Base-by-base conservation (phyloP, 2,329 filamentous ascomycete genomes). In the Colletotrichum horii region DNA sequence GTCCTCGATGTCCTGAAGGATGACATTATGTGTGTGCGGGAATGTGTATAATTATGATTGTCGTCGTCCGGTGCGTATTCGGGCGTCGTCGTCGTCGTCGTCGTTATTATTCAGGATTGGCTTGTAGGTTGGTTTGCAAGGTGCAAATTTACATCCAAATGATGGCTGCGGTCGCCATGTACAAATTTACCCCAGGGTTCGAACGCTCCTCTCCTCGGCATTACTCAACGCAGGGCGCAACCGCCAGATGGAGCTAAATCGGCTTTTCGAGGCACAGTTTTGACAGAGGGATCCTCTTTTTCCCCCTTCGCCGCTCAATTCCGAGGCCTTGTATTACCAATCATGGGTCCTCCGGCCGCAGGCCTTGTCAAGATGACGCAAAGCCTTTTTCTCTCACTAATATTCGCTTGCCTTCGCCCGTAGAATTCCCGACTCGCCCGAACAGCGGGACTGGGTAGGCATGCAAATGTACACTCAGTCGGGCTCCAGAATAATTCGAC, bases 271-370 rank as follows among this genome's bases (percentile, higher is more conserved):
- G 36, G 36, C 56, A 52, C 48, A 65, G 64, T 19, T 61, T 56
- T 48, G 67, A 65, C n/a, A 48, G 22, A 38, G 15, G 69, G 43
- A 26, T 48, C 64, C 74, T 67, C 43, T 67, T 67, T 73, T 28
- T 38, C n/a, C 16, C 48, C 32, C 3, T 28, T 68, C 64, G 56
- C 58, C 73, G 43, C 48, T 60, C 73, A 73, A 75, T 75, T 73
- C 70, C 74, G 43, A 68, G 58, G 70, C 58, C 56, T 69, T 69
- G 74, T 65, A 75, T 75, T 75, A 75, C 74, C 74, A 75, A 75
- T 73, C 74, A 75, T 65, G 43, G 70, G 34, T 56, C 60, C 36
- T 58, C 43, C 34, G 14, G 26, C 24, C 62, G 16, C 34, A 61
- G 38, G 12, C 62, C 38, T 30, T 26, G 43, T 65, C 16, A 60